Percentiles rank a stretch among this genome's conserved stretches.
These are phyloP conservation scores for Centrapalus pauciflorus DNA, from an alignment of 129 eudicot species.

Conservation along the genomic window DNA sequence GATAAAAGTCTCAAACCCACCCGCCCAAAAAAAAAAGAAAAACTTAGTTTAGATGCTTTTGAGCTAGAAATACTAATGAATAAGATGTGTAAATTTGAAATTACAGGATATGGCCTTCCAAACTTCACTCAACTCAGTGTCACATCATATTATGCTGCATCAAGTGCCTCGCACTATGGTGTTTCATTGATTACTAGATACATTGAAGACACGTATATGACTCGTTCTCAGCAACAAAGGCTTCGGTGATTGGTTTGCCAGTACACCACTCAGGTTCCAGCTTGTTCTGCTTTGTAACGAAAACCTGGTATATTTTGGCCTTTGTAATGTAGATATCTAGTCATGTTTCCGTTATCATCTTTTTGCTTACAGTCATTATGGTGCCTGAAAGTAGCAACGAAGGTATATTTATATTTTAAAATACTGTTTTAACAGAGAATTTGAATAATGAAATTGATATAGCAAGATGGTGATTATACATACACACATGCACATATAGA, in stretches of 20 bases:
- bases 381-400: constrained; percentile 14
- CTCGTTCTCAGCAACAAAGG: constrained; percentile 39
- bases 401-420: background rate
- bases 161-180: constrained; percentile 82
- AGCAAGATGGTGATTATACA: no score
- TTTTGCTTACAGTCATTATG: constrained; percentile 4
- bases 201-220: constrained; percentile 59
- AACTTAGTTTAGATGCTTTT: background rate
- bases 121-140: constrained; percentile 65
- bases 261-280: constrained; percentile 13
- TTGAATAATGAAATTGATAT: constrained; percentile 2
- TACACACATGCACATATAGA: no score
- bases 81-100: background rate
- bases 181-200: constrained; percentile 74
- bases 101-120: constrained; percentile 80
- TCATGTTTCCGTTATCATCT: background rate
- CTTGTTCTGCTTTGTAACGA: constrained; percentile 16
- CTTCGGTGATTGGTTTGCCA: constrained; percentile 38
- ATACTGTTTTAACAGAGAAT: background rate
- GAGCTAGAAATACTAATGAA: background rate
- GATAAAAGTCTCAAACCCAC: no score
- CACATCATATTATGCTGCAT: constrained; percentile 83
- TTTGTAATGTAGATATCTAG: constrained; percentile 25
- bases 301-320: background rate
- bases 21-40: no score